A percentile compares a stretch with the other conserved stretches of the same genome.
These are phyloP conservation scores for Penicillium sp. DNA, from an alignment of 2,329 filamentous ascomycete genomes.

Conservation along the genomic window DNA sequence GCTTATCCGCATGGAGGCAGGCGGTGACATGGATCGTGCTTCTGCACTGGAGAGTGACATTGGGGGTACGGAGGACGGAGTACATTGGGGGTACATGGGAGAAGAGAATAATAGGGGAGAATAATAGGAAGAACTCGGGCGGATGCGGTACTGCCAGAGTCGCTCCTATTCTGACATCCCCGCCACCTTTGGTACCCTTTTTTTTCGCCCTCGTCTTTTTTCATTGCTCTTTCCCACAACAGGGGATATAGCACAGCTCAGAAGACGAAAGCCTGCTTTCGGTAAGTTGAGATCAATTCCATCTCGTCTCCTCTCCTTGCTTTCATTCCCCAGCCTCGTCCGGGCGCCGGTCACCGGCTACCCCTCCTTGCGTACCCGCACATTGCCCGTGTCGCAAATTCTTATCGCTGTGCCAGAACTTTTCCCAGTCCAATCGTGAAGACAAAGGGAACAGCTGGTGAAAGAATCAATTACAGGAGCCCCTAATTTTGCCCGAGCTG, in stretches of 20 bases:
- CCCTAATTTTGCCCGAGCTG: background rate
- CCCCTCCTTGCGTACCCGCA: constrained; percentile 27
- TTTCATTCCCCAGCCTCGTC: constrained; percentile 8
- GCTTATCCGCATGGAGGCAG: constrained; percentile 1
- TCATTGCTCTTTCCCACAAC: background rate
- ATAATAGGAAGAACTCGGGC: background rate
- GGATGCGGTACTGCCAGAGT: background rate
- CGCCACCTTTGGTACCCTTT: constrained; percentile 1
- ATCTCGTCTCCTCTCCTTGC: background rate
- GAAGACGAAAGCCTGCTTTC: too few species aligned
- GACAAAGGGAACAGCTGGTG: background rate
- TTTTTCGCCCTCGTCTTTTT: background rate
- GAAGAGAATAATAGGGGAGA: background rate
- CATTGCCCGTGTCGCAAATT: constrained; percentile 25
- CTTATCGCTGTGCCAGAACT: constrained; percentile 14
- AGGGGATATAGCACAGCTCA: background rate
- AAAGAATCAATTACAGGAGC: background rate
- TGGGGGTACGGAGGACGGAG: background rate
- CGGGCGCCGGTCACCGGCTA: constrained; percentile 6
- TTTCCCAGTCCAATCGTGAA: background rate
- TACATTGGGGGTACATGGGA: background rate
- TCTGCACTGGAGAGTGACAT: background rate
- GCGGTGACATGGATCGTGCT: background rate
- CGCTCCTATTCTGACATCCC: background rate
- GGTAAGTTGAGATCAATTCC: constrained; percentile 1